A percentile compares a stretch with the other conserved stretches of the same genome.
Evolutionary conservation across 768 basidiomycete genomes (phyloP).

Genomic region (Gymnopilus dilepis): DNA sequence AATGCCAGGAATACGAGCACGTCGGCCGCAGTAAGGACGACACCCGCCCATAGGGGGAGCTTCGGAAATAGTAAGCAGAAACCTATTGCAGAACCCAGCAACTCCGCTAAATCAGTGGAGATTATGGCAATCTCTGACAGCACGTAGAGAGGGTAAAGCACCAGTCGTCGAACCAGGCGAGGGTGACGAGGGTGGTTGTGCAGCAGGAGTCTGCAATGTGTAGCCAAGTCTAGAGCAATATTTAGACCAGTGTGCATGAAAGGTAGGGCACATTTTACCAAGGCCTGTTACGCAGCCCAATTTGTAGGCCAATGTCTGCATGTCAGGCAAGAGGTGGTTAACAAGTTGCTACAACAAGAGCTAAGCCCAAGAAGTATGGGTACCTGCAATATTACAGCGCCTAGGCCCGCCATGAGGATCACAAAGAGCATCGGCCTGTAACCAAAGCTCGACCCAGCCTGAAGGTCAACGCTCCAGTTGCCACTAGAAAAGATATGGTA

Average conservation of each 20-base stretch:
- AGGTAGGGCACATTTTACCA: conserved; percentile 39
- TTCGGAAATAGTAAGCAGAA: conserved; percentile 65
- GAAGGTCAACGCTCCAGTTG: conserved; percentile 82
- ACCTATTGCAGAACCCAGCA: conserved; percentile 73
- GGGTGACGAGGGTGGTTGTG: conserved; percentile 57
- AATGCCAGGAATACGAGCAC: conserved; percentile 65
- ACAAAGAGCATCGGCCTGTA: conserved; percentile 82
- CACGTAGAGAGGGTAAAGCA: conserved; percentile 61
- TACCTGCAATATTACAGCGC: conserved; percentile 84
- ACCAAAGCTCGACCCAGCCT: conserved; percentile 82
- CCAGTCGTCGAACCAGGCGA: conserved; percentile 47
- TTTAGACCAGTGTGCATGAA: background rate
- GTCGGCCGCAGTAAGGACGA: conserved; percentile 61
- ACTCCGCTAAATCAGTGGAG: conserved; percentile 73
- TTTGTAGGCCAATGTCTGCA: conserved; percentile 66
- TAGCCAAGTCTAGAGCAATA: conserved; percentile 52
- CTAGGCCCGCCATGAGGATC: conserved; percentile 79
- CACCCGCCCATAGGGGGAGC: conserved; percentile 61
- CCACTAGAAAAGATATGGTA: conserved; percentile 43
- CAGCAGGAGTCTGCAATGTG: conserved; percentile 60
- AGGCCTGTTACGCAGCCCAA: conserved; percentile 74
- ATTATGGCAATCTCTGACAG: conserved; percentile 66
- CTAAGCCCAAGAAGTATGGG: conserved; percentile 20
- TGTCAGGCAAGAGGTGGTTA: conserved; percentile 14
- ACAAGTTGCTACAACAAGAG: background rate